Conservation (phyloP, 345 rosid genomes). For the Conringia planisiliqua region DNA sequence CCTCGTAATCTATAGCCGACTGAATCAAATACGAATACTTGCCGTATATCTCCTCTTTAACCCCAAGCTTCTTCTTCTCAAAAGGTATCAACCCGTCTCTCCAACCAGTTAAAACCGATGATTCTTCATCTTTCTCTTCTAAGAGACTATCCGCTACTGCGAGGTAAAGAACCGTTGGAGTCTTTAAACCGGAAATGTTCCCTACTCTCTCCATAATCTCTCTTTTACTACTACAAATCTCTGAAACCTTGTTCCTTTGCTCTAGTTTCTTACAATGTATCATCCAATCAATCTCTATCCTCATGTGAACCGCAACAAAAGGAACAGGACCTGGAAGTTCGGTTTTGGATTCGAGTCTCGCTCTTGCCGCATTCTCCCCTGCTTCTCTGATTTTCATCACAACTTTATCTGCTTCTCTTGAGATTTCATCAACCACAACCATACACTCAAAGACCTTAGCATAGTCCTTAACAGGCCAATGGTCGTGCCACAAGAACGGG, state of each 20-base stretch:
- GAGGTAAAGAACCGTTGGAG: slow-evolving; percentile 65
- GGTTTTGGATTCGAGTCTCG: slow-evolving; percentile 8
- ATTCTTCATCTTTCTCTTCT: slow-evolving; percentile 40
- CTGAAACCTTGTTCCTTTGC: slow-evolving; percentile 50
- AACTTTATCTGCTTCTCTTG: slow-evolving; percentile 73
- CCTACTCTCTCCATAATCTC: slow-evolving; percentile 78
- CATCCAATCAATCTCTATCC: slow-evolving; percentile 98
- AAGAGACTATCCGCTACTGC: slow-evolving; percentile 89
- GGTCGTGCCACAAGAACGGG: slow-evolving; percentile 98
- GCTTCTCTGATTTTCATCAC: slow-evolving; percentile 62
- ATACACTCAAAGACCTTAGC: slow-evolving; percentile 86
- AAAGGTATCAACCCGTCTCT: slow-evolving; percentile 63
- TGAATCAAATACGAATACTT: slow-evolving; percentile 85
- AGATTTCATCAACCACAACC: slow-evolving; percentile 66
- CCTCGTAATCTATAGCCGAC: slow-evolving; percentile 97
- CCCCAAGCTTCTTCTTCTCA: slow-evolving; percentile 86
- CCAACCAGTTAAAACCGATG: slow-evolving; percentile 76
- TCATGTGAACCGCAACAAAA: slow-evolving; percentile 90
- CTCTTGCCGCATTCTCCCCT: slow-evolving; percentile 40
- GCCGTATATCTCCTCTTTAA: slow-evolving; percentile 56
- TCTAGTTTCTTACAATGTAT: slow-evolving; percentile 94
- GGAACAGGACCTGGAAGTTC: slow-evolving; percentile 23
- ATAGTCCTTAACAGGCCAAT: slow-evolving; percentile 91
- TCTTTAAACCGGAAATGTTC: slow-evolving; percentile 45
- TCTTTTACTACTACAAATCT: slow-evolving; percentile 86